Conservation (phyloP, 345 rosid species). For the Hibiscus mutabilis region DNA sequence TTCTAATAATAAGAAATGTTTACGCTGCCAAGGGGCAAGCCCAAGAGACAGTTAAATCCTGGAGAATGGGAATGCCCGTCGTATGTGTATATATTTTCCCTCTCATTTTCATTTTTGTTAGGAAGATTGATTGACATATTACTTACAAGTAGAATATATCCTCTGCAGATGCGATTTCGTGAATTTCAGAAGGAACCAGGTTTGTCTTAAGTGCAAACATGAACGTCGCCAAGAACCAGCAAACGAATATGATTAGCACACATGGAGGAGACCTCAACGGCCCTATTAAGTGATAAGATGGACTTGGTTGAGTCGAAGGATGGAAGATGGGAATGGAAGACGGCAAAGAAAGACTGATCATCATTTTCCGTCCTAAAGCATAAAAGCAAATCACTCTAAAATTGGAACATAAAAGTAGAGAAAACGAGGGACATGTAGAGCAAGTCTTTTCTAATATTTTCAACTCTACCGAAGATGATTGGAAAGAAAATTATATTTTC, state of each 20-base stretch:
- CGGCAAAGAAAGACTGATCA: too few relatives aligned
- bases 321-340: too few relatives aligned
- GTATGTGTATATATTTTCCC: constrained; percentile 35
- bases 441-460: too few relatives aligned
- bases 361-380: too few relatives aligned
- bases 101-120: background rate
- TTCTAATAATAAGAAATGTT: constrained; percentile 64
- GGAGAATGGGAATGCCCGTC: constrained; percentile 98
- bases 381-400: too few relatives aligned
- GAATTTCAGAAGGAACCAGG: constrained; percentile 55
- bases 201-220: constrained; percentile 53
- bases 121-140: background rate
- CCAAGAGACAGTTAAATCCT: constrained; percentile 48
- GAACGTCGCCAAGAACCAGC: constrained; percentile 28
- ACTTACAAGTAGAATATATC: background rate
- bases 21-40: constrained; percentile 47
- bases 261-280: constrained; percentile 22
- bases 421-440: too few relatives aligned
- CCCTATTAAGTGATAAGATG: too few relatives aligned
- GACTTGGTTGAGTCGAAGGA: too few relatives aligned
- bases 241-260: constrained; percentile 25
- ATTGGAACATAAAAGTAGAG: too few relatives aligned
- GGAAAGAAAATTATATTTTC: too few relatives aligned
- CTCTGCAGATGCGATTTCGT: constrained; percentile 65
- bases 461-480: too few relatives aligned